Evolutionary conservation across 257 asterid genomes (phyloP), one percentile per base, ranked within the genome.

Genomic region (Nicotiana paniculata): DNA sequence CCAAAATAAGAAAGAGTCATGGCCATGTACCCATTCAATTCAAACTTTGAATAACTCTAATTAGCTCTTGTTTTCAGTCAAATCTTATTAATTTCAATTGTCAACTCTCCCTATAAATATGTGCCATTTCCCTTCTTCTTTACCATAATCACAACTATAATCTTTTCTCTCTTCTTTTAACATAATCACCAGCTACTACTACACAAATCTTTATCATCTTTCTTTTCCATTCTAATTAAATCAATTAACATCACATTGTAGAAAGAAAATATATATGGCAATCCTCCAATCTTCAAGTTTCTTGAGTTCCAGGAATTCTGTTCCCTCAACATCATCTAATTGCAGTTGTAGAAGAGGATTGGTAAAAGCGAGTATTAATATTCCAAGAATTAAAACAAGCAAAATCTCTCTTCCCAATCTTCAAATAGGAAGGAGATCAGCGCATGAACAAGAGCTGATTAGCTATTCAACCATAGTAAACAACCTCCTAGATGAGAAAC

Each of bases 1-100:
- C 78, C 78, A 72, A 12, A 72, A 72, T 21, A 72, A 43, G 78
- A 72, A 21, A 72, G 33, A 72, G 78, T 72, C 78, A 12, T 72
- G 37, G 9, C 37, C 11, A 3, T 46, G 11, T 46, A 72, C 37
- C 21, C 35, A 46, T 72, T 72, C 78, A 43, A 72, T 72, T 72
- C 78, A 46, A 70, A 72, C 78, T 72, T 46, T 72, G 58, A n/a
- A 68, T 10, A 37, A 21, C 11, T 69, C n/a, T 59, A 24, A 28
- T 1, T 15, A 15, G n/a, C 32, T 43, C 12, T 70, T 37, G 13
- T 70, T 70, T 28, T 72, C 59, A 24, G 59, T 72, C 78, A 72
- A 72, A 3, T 43, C 37, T 43, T 18, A 11, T 32, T 13, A 33
- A 43, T 72, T 48, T 13, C 39, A 46, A 74, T 48, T 58, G 66